Percentiles rank a stretch among this genome's conserved stretches.
These are phyloP conservation scores for Phaseolus coccineus DNA, from an alignment of 331 rosid species.

Conservation along the genomic window DNA sequence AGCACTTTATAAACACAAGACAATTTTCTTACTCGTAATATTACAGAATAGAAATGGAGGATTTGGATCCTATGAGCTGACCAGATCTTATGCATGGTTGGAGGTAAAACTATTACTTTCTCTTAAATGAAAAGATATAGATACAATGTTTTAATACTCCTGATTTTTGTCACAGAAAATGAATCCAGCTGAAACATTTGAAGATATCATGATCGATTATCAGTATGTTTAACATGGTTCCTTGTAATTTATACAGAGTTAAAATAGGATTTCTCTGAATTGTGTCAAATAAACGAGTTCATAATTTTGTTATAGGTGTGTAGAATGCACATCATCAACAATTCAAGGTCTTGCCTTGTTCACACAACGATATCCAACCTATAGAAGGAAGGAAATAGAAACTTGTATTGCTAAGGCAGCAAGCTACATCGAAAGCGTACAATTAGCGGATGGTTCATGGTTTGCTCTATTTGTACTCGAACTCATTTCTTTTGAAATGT, in stretches of 20 bases:
- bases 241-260: background rate
- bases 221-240: conserved; percentile 54
- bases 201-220: conserved; percentile 73
- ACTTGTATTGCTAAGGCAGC: conserved; percentile 59
- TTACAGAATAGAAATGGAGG: conserved; percentile 74
- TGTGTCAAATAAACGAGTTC: background rate
- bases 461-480: background rate
- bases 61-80: conserved; percentile 84
- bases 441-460: conserved; percentile 77
- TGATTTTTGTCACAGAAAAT: conserved; percentile 53
- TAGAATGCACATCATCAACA: conserved; percentile 75
- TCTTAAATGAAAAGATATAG: background rate
- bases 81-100: conserved; percentile 77
- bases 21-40: background rate
- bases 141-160: conserved; percentile 24
- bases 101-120: conserved; percentile 55
- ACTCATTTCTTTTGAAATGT: background rate
- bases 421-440: conserved; percentile 58
- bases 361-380: conserved; percentile 44
- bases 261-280: background rate
- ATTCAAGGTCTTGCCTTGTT: conserved; percentile 65
- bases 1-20: no score
- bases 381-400: conserved; percentile 60
- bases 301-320: conserved; percentile 49
- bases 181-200: conserved; percentile 70